Evolutionary conservation across 2,329 filamentous ascomycete species (phyloP), one percentile per base, ranked within the genome.

Genomic region (Scedosporium apiospermum): DNA sequence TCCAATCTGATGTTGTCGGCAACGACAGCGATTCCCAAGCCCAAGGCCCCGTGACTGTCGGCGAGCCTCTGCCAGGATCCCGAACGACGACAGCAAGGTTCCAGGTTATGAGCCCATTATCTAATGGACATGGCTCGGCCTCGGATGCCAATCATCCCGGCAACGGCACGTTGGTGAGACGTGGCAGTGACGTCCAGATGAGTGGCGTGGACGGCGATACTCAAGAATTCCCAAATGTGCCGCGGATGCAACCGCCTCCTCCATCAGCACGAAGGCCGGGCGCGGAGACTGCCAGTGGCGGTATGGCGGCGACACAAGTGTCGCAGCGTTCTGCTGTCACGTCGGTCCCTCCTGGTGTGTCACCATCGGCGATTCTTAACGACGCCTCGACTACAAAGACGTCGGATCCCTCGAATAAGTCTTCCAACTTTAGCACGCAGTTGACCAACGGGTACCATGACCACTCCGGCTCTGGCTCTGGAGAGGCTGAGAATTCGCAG

Each of bases 311-410:
- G 67, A 82, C 81, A 2, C 83, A 85, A 64, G 78, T 86, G 23
- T 90, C 88, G 1, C 89, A 90, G 70, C 76, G 80, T 55, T 88
- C 87, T 4, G 80, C 77, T 1, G 74, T 87, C 55, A 86, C 83
- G 16, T 76, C 82, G 21, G 73, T 88, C 2, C 82, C 85, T 0
- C 75, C 79, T 0, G 84, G 82, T 3, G 76, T 85, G 61, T 84
- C 83, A 4, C 84, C 84, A 14, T 84, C 82, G 27, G 82, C 81
- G 12, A 73, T 82, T 64, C 77, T 87, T 61, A 97, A 98, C 69
- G 92, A 96, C 69, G 93, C 92, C 1, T 96, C 92, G 2, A 96
- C 93, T 1, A 96, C 93, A n/a, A 95, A 96, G 75, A 93, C 90
- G 2, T 91, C 90, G 1, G 86, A 89, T 65, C 83, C 85, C 5